Conservation (phyloP, 441 rosid genomes). For the Gossypium gossypioides region DNA sequence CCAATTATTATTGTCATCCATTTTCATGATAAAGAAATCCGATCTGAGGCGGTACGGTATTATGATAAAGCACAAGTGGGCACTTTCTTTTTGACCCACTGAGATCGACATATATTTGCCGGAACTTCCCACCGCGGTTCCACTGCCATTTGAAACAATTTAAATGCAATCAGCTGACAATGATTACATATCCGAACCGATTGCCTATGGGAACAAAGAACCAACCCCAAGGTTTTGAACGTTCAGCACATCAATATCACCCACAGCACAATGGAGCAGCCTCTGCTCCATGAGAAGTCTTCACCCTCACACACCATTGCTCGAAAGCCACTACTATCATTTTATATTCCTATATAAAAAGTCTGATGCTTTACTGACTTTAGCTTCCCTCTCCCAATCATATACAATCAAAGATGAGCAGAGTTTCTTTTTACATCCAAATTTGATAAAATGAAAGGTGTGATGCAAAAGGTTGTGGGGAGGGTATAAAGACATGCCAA, state of each 20-base stretch:
- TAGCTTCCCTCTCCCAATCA: background rate
- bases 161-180: background rate
- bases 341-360: background rate
- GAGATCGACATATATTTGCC: background rate
- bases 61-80: background rate
- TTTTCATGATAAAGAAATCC: background rate
- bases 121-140: background rate
- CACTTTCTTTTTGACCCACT: background rate
- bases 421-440: background rate
- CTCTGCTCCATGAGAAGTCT: background rate
- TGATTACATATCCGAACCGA: too few species aligned
- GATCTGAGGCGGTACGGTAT: background rate
- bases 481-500: background rate
- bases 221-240: background rate
- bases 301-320: background rate
- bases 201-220: too few species aligned
- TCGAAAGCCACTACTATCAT: background rate
- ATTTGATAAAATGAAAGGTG: background rate
- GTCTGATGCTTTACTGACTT: background rate
- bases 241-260: background rate
- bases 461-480: background rate
- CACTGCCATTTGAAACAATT: background rate
- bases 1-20: background rate
- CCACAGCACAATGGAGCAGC: background rate
- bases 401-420: background rate